A percentile compares a stretch with the other conserved stretches of the same genome.
These are phyloP conservation scores for Ophiostoma novo-ulmi DNA, from an alignment of 2,329 filamentous ascomycete species.

Conservation along the genomic window DNA sequence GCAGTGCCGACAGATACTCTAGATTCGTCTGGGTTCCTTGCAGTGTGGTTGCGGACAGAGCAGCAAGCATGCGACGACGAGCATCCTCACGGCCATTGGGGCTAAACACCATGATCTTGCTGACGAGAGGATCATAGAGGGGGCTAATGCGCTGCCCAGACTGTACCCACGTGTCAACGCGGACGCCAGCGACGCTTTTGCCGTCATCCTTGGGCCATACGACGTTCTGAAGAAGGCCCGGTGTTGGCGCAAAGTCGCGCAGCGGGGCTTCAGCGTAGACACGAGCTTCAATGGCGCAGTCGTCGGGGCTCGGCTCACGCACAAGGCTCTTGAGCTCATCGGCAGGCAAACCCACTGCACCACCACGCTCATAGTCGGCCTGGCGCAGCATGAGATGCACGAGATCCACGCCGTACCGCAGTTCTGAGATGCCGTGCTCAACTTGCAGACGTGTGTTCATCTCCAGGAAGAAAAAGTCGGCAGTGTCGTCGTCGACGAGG, in stretches of 20 bases:
- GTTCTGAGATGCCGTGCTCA: slow-evolving; percentile 43
- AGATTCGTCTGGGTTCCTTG: slow-evolving; percentile 33
- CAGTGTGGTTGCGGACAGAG: slow-evolving; percentile 55
- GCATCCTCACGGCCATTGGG: slow-evolving; percentile 65
- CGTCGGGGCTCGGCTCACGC: not conserved
- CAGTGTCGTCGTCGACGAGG: slow-evolving; percentile 20
- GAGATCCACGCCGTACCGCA: slow-evolving; percentile 37
- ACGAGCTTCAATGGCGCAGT: slow-evolving; percentile 38
- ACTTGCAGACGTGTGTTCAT: slow-evolving; percentile 37
- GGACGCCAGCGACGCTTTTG: slow-evolving; percentile 49
- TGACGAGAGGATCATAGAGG: slow-evolving; percentile 33
- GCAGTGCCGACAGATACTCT: slow-evolving; percentile 34
- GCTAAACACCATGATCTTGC: slow-evolving; percentile 87
- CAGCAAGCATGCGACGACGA: slow-evolving; percentile 71
- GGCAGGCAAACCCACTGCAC: slow-evolving; percentile 34
- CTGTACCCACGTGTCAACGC: slow-evolving; percentile 66
- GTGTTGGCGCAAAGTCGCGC: not conserved
- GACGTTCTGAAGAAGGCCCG: not conserved
- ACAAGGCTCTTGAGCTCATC: slow-evolving; percentile 7
- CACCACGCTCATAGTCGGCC: slow-evolving; percentile 45
- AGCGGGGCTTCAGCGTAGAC: not conserved
- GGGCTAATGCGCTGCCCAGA: slow-evolving; percentile 47
- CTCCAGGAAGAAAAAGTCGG: slow-evolving; percentile 25
- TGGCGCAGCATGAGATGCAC: slow-evolving; percentile 34
- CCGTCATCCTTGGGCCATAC: slow-evolving; percentile 49